Percentiles rank a stretch among this genome's conserved stretches.
Conservation (phyloP, 305 asterid genomes). For the Fraxinus paxiana region DNA sequence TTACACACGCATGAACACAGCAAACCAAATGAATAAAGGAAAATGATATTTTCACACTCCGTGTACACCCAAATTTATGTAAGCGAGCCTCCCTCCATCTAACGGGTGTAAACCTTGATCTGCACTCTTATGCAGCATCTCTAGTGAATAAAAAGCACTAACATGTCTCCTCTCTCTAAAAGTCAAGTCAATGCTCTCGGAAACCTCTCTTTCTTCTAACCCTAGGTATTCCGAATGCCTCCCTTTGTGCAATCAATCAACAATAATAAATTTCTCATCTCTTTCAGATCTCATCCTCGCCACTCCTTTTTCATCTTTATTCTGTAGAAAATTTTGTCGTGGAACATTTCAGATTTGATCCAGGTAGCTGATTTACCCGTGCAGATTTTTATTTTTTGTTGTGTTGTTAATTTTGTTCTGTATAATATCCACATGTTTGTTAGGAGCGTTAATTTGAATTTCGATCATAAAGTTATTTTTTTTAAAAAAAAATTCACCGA, state of each 20-base stretch:
- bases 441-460: not conserved
- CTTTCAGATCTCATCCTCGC: not conserved
- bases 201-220: not conserved
- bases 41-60: not conserved
- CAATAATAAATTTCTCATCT: not conserved
- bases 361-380: not conserved
- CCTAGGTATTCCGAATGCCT: not conserved
- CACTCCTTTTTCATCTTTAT: not conserved
- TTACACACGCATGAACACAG: not conserved
- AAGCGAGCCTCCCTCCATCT: too few relatives aligned
- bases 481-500: not conserved
- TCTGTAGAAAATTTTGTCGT: not conserved
- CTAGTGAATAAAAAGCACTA: not conserved
- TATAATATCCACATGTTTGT: not conserved
- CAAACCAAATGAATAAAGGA: not conserved
- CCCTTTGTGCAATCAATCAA: not conserved
- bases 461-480: not conserved
- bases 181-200: not conserved
- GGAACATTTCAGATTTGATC: not conserved
- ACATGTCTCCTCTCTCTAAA: not conserved
- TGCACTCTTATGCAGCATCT: not conserved
- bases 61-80: not conserved
- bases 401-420: not conserved
- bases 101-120: too few relatives aligned
- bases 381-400: not conserved